phyloP scores from a whole-genome alignment of 108 stramenopile species.

The Mediolabrus comicus region DNA sequence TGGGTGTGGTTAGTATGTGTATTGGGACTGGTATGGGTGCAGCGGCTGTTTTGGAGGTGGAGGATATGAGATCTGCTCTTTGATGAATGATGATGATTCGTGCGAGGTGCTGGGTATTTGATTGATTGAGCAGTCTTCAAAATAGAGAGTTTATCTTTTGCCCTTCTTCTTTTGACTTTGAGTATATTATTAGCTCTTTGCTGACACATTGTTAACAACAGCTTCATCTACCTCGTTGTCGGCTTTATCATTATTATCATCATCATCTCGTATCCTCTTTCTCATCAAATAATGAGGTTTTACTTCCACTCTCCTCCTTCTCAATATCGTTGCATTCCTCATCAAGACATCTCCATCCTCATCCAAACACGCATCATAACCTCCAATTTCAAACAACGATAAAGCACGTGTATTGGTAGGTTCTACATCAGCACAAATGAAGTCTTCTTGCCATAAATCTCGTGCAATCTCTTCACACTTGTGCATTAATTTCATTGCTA shows the following conservation, averaged over 20 bases:
- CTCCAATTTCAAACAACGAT: conserved; percentile 22
- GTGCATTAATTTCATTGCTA: conserved; percentile 19
- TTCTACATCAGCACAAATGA: conserved; percentile 31
- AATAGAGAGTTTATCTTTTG: too few relatives aligned
- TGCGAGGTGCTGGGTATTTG: conserved; percentile 27
- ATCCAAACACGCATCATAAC: conserved; percentile 23
- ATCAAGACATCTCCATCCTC: neutral
- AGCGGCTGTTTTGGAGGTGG: conserved; percentile 92
- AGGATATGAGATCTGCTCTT: conserved; percentile 32
- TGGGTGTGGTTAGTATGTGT: conserved; percentile 94
- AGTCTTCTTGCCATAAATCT: conserved; percentile 23
- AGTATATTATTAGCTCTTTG: too few relatives aligned
- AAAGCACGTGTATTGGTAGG: conserved; percentile 22
- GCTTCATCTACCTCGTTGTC: neutral
- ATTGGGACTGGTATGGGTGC: conserved; percentile 98
- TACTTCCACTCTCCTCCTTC: conserved; percentile 19
- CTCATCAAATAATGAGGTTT: conserved; percentile 32
- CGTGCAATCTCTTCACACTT: conserved; percentile 29
- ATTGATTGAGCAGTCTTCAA: too few relatives aligned
- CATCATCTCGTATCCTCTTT: conserved; percentile 18
- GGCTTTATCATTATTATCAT: neutral
- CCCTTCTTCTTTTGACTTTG: too few relatives aligned
- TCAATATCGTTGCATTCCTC: conserved; percentile 32
- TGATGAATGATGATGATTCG: conserved; percentile 10
- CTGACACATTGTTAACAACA: neutral